Percentiles rank a stretch among this genome's conserved stretches.
phyloP scores from a whole-genome alignment of 2,329 filamentous ascomycete species.

The Phoma herbarum region DNA sequence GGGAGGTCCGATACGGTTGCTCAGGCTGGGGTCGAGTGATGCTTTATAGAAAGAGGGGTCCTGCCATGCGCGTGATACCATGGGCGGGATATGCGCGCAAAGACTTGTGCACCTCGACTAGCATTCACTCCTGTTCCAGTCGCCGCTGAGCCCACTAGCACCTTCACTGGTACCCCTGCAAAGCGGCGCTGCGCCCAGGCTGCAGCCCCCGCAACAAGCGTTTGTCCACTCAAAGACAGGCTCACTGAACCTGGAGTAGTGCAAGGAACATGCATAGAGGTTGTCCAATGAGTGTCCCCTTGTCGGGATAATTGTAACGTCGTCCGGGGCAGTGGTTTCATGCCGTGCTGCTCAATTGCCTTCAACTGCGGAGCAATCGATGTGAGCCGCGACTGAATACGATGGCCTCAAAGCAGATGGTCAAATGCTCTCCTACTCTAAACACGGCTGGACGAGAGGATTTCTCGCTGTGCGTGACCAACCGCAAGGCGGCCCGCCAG shows the following conservation, averaged over 20 bases:
- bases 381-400: too few species aligned
- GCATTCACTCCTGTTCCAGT: conserved; percentile 23
- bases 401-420: not conserved
- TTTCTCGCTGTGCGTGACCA: not conserved
- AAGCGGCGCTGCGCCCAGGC: conserved; percentile 20
- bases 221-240: conserved; percentile 23
- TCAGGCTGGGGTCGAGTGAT: conserved; percentile 6
- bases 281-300: not conserved
- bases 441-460: not conserved
- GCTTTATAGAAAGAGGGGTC: conserved; percentile 23
- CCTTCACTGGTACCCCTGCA: conserved; percentile 17
- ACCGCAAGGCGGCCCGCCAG: conserved; percentile 13
- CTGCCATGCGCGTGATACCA: conserved; percentile 31
- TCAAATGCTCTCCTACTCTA: not conserved
- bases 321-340: not conserved
- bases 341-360: not conserved
- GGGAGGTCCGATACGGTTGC: conserved; percentile 1
- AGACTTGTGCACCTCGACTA: not conserved
- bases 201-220: conserved; percentile 35
- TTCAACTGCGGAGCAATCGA: not conserved
- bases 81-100: conserved; percentile 21
- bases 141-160: conserved; percentile 2
- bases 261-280: conserved; percentile 23
- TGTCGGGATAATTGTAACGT: conserved; percentile 3
- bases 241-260: conserved; percentile 35